Evolutionary conservation across 768 basidiomycete genomes (phyloP).

Genomic region (Lentinula sp.): DNA sequence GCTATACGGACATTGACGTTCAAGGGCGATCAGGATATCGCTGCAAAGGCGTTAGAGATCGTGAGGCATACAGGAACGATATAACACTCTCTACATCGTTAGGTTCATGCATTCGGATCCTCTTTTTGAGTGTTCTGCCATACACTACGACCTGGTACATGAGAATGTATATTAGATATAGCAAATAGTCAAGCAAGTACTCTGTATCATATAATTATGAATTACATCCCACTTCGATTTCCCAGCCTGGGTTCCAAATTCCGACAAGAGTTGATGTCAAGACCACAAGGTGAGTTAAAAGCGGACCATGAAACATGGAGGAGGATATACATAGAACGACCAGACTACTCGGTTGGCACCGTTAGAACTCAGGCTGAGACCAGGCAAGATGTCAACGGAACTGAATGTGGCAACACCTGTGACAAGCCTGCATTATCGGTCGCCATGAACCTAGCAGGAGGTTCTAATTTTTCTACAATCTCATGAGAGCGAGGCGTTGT

Average conservation of each 20-base stretch:
- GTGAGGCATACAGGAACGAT: constrained; percentile 15
- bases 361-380: too few relatives aligned
- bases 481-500: too few relatives aligned
- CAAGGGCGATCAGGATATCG: constrained; percentile 30
- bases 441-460: too few relatives aligned
- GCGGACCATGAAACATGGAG: not conserved
- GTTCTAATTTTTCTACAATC: too few relatives aligned
- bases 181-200: not conserved
- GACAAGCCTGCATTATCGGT: too few relatives aligned
- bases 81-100: not conserved
- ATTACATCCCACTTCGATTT: not conserved
- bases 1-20: constrained; percentile 32
- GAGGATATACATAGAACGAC: too few relatives aligned
- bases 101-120: not conserved
- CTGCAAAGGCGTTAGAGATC: constrained; percentile 29
- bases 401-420: too few relatives aligned
- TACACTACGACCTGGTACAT: not conserved
- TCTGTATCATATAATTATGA: not conserved
- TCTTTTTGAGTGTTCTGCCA: not conserved
- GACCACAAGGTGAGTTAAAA: not conserved
- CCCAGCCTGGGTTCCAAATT: not conserved
- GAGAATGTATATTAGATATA: not conserved
- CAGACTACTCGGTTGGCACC: too few relatives aligned
- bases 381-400: too few relatives aligned
- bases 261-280: not conserved